phyloP scores from a whole-genome alignment of 2,329 filamentous ascomycete genomes.

The Aspergillus ibericus region DNA sequence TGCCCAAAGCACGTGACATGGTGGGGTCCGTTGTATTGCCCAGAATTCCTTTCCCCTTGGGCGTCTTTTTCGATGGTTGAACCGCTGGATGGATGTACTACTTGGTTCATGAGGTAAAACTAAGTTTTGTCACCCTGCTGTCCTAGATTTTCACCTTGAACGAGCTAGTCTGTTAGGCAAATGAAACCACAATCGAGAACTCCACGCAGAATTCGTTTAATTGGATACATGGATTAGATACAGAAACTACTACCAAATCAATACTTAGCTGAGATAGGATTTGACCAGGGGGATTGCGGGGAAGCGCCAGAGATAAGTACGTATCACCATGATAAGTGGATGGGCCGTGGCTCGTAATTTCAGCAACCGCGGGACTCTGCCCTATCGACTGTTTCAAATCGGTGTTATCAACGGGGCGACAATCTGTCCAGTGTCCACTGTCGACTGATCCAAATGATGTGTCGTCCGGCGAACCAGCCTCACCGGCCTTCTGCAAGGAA shows the following conservation, averaged over 20 bases:
- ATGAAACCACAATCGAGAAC: too few species aligned
- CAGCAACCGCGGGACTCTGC: slow-evolving; percentile 5
- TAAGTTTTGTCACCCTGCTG: too few species aligned
- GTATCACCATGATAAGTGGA: neutral
- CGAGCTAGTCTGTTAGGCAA: too few species aligned
- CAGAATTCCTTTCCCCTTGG: neutral
- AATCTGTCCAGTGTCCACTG: too few species aligned
- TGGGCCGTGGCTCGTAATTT: slow-evolving; percentile 6
- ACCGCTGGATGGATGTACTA: neutral
- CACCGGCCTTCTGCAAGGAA: too few species aligned
- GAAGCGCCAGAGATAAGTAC: slow-evolving; percentile 7
- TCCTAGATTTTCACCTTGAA: too few species aligned
- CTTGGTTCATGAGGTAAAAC: too few species aligned
- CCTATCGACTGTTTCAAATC: slow-evolving; percentile 6
- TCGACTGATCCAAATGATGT: too few species aligned
- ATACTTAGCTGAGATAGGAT: neutral
- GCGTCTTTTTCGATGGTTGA: neutral
- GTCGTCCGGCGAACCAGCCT: too few species aligned
- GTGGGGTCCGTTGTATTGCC: neutral
- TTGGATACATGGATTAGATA: too few species aligned
- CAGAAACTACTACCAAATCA: too few species aligned
- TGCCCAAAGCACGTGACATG: neutral
- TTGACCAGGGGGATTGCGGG: slow-evolving; percentile 9
- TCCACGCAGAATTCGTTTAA: too few species aligned
- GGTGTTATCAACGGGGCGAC: neutral